These are phyloP conservation scores for Didymellaceae sp. DNA, from an alignment of 2,329 filamentous ascomycete genomes.

Conservation along the genomic window DNA sequence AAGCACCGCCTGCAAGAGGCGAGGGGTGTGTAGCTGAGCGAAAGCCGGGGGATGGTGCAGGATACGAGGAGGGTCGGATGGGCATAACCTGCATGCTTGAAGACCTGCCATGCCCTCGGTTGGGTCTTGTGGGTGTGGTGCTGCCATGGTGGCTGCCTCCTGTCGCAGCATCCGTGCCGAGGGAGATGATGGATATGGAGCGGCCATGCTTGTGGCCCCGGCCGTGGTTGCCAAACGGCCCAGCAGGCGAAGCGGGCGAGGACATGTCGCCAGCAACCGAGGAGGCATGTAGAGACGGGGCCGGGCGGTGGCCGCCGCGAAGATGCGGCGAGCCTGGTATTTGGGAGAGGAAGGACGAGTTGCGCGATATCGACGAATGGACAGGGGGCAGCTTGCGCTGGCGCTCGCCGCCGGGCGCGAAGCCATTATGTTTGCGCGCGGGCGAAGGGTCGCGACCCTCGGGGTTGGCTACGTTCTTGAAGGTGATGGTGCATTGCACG, in stretches of 20 bases:
- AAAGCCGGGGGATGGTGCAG: conserved; percentile 42
- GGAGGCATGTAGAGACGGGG: conserved; percentile 65
- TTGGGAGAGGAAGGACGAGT: conserved; percentile 45
- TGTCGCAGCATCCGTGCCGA: conserved; percentile 52
- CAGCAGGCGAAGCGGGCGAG: conserved; percentile 32
- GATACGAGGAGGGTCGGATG: conserved; percentile 45
- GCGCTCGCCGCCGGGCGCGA: conserved; percentile 43
- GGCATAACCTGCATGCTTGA: conserved; percentile 80
- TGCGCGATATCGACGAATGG: conserved; percentile 46
- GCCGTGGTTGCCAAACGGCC: conserved; percentile 33
- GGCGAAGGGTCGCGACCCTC: conserved; percentile 42
- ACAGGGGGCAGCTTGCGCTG: conserved; percentile 49
- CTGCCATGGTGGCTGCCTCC: conserved; percentile 39
- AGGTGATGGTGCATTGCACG: conserved; percentile 93
- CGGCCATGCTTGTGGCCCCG: conserved; percentile 50
- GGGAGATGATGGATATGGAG: conserved; percentile 58
- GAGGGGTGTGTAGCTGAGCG: conserved; percentile 50
- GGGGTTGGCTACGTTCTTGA: conserved; percentile 79
- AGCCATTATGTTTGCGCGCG: conserved; percentile 45
- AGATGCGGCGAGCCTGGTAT: conserved; percentile 42
- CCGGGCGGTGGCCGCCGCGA: conserved; percentile 70
- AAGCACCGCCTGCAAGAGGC: conserved; percentile 50
- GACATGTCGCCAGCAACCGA: conserved; percentile 36
- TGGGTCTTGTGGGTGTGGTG: conserved; percentile 52
- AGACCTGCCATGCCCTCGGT: conserved; percentile 74